A percentile compares a stretch with the other conserved stretches of the same genome.
Evolutionary conservation across 106 monocot species (phyloP).

Genomic region (Phalaenopsis aphrodite): DNA sequence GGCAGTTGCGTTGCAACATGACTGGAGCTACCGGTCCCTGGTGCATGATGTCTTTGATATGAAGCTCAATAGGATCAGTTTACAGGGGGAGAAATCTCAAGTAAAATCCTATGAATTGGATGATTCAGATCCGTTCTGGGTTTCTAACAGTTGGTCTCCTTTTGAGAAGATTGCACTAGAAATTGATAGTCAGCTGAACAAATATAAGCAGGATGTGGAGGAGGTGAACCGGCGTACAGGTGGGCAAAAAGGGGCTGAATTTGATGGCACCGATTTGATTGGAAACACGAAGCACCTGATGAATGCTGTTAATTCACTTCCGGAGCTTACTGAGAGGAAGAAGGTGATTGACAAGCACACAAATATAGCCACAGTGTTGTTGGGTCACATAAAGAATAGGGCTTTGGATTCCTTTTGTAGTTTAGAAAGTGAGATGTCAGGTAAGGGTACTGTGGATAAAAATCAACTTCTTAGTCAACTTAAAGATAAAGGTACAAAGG

Average conservation of each 20-base stretch:
- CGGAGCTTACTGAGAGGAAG: conserved; percentile 89
- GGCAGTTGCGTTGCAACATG: conserved; percentile 82
- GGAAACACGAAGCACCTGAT: conserved; percentile 87
- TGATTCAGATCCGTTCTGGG: conserved; percentile 74
- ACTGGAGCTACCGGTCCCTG: conserved; percentile 81
- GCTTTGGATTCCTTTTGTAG: conserved; percentile 77
- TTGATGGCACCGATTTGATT: conserved; percentile 82
- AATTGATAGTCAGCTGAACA: conserved; percentile 75
- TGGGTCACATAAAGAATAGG: conserved; percentile 85
- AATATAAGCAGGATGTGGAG: conserved; percentile 92
- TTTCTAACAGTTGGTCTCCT: conserved; percentile 66
- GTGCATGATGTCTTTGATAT: conserved; percentile 78
- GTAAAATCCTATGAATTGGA: conserved; percentile 66
- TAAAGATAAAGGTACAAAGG: conserved; percentile 75
- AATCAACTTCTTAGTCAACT: conserved; percentile 43
- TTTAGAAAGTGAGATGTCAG: conserved; percentile 75
- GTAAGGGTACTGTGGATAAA: conserved; percentile 62
- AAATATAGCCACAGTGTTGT: conserved; percentile 69
- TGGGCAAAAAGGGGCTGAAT: conserved; percentile 58
- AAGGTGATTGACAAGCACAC: conserved; percentile 94
- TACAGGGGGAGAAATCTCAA: conserved; percentile 44
- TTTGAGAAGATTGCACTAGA: conserved; percentile 95
- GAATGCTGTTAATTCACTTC: conserved; percentile 91
- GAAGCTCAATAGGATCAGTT: conserved; percentile 54
- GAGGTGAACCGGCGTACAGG: conserved; percentile 83